Percentiles rank a stretch among this genome's conserved stretches.
Evolutionary conservation across 306 rosid genomes (phyloP).

Genomic region (Lagenaria siceraria): DNA sequence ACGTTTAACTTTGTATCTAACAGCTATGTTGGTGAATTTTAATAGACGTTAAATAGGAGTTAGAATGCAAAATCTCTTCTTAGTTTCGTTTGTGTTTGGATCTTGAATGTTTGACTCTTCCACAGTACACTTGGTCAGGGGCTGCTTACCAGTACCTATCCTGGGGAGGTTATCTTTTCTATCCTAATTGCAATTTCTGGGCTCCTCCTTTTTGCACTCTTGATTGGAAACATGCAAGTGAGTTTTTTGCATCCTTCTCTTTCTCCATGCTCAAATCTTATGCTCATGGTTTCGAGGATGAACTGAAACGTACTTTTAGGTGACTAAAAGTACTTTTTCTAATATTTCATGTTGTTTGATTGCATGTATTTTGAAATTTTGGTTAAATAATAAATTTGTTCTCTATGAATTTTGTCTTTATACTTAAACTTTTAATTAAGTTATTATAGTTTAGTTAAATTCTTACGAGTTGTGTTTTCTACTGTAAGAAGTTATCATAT

Average conservation of each 20-base stretch:
- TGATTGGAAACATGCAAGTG: conserved; percentile 82
- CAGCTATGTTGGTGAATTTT: too few species aligned
- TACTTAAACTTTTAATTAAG: too few species aligned
- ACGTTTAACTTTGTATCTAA: too few species aligned
- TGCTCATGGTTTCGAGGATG: background rate
- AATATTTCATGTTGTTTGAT: background rate
- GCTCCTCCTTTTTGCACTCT: conserved; percentile 62
- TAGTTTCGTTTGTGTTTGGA: background rate
- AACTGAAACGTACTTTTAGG: background rate
- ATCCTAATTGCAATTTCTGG: conserved; percentile 46
- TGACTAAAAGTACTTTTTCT: background rate
- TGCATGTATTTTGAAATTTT: too few species aligned
- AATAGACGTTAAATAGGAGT: too few species aligned
- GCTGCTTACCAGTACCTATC: conserved; percentile 66
- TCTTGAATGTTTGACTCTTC: background rate
- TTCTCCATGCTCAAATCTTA: background rate
- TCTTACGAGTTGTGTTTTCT: too few species aligned
- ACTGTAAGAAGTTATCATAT: too few species aligned
- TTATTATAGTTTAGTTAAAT: too few species aligned
- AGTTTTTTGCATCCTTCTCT: background rate
- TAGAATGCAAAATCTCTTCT: too few species aligned
- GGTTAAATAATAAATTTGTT: too few species aligned
- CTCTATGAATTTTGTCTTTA: too few species aligned
- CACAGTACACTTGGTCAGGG: conserved; percentile 92
- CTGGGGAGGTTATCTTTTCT: conserved; percentile 67